These are phyloP conservation scores for Claviceps capensis DNA, from an alignment of 2,329 filamentous ascomycete genomes.

Conservation along the genomic window DNA sequence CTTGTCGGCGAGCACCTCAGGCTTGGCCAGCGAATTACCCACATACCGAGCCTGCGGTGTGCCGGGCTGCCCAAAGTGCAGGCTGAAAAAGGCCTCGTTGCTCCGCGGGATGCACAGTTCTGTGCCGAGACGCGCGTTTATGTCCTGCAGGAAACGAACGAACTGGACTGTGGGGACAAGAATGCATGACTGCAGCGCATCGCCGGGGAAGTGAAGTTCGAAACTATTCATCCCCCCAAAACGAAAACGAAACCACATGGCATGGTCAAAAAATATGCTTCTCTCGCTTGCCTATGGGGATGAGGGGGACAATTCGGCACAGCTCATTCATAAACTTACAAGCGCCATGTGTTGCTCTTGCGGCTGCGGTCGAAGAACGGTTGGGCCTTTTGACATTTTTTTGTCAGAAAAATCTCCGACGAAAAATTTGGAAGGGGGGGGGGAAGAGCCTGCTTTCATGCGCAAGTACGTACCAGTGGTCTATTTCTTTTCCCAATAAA, in stretches of 20 bases:
- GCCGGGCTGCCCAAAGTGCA: conserved; percentile 46
- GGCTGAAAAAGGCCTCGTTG: conserved; percentile 40
- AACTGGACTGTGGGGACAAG: conserved; percentile 58
- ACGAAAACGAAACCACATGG: not conserved
- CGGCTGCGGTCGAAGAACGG: conserved; percentile 46
- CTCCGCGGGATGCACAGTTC: conserved; percentile 42
- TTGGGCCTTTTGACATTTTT: conserved; percentile 17
- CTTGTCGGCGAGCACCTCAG: not conserved
- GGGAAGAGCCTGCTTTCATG: too few species aligned
- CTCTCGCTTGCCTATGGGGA: not conserved
- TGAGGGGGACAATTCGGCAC: not conserved
- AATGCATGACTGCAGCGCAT: conserved; percentile 40
- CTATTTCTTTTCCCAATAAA: conserved; percentile 42
- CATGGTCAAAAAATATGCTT: not conserved
- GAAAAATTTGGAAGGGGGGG: too few species aligned
- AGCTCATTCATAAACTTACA: conserved; percentile 39
- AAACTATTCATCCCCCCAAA: conserved; percentile 32
- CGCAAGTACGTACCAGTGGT: conserved; percentile 24
- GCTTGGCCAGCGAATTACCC: conserved; percentile 13
- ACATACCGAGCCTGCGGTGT: conserved; percentile 56
- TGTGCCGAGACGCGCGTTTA: conserved; percentile 46
- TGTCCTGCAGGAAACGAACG: conserved; percentile 44
- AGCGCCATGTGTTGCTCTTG: conserved; percentile 53
- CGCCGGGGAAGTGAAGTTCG: conserved; percentile 45
- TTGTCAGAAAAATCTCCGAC: not conserved